Conservation (phyloP, 345 rosid genomes). For the Corchorus capsularis region DNA sequence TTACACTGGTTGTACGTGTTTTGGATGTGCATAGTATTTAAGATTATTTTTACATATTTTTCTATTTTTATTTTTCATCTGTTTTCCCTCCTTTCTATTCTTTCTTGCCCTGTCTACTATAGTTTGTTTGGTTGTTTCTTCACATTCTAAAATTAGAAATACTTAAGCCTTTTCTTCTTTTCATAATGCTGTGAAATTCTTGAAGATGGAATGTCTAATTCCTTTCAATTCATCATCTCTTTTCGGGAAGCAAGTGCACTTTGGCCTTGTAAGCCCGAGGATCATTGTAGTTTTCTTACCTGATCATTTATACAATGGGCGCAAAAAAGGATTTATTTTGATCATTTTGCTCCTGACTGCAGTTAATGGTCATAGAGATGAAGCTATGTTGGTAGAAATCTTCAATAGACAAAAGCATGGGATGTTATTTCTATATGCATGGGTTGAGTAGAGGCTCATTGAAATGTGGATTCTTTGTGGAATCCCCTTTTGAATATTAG, state of each 20-base stretch:
- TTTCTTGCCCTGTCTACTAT: neutral
- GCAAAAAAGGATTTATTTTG: neutral
- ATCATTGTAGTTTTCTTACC: neutral
- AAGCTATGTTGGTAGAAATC: neutral
- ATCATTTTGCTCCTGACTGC: neutral
- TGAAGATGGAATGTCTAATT: slow-evolving; percentile 3
- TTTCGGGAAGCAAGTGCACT: neutral
- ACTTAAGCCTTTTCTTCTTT: neutral
- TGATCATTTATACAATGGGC: neutral
- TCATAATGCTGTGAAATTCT: neutral
- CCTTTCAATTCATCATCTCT: neutral
- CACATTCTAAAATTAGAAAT: neutral
- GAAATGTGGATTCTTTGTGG: slow-evolving; percentile 1
- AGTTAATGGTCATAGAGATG: neutral
- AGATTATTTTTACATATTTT: neutral
- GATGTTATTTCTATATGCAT: neutral
- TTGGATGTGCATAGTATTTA: neutral
- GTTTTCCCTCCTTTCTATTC: neutral
- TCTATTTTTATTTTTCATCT: too few species aligned
- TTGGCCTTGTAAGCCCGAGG: neutral
- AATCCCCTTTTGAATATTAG: neutral
- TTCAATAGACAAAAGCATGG: neutral
- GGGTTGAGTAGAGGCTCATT: neutral
- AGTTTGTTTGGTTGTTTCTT: neutral
- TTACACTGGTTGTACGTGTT: neutral